Percentiles rank a stretch among this genome's conserved stretches.
Conservation (phyloP, 345 rosid species). For the Eucalyptus fibrosa region DNA sequence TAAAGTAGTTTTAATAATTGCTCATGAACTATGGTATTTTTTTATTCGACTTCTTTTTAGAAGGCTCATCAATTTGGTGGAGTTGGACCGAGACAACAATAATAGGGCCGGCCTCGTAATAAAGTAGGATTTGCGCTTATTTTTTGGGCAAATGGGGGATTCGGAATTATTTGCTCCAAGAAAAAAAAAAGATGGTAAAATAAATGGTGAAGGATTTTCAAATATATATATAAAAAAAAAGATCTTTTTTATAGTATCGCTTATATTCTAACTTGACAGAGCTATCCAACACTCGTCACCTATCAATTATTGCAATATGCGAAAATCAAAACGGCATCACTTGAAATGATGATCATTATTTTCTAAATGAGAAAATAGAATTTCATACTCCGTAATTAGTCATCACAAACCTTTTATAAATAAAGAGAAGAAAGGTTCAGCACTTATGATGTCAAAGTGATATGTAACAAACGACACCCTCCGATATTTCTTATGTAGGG, state of each 20-base stretch:
- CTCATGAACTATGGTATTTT: not conserved
- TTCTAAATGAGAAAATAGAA: not conserved
- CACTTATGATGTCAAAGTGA: not conserved
- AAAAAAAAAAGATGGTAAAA: not conserved
- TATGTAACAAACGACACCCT: not conserved
- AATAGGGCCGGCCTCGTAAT: not conserved
- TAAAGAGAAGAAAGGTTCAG: not conserved
- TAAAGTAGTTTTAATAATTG: not conserved
- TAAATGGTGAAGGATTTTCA: not conserved
- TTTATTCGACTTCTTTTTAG: not conserved
- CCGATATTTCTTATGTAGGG: not conserved
- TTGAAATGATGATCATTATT: not conserved
- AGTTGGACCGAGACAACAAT: not conserved
- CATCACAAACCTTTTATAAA: not conserved
- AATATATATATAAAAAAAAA: not conserved
- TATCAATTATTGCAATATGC: not conserved
- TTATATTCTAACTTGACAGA: not conserved
- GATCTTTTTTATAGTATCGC: not conserved
- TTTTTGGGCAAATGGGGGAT: not conserved
- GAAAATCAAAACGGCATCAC: accelerated
- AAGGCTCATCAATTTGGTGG: not conserved
- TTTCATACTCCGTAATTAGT: too few species aligned
- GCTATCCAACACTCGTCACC: not conserved
- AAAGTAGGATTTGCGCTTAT: not conserved
- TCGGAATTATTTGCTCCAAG: not conserved